Conservation (phyloP, 2,329 filamentous ascomycete species). For the Cytospora mali region DNA sequence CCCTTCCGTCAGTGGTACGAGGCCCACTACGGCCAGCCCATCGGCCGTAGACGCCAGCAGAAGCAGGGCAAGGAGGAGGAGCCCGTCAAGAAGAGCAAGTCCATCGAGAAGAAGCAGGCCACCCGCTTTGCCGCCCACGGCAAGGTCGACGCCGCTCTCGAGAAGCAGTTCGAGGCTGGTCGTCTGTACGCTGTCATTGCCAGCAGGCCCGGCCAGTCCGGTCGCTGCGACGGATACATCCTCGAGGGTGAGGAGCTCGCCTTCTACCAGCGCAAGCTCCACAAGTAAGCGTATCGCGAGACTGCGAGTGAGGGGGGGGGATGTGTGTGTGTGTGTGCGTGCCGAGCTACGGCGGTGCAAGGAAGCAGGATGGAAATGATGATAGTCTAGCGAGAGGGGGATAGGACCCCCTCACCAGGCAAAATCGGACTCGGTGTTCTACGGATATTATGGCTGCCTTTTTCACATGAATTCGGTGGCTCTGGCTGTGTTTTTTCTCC, state of each 20-base stretch:
- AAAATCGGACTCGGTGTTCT: slow-evolving; percentile 30
- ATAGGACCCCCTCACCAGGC: slow-evolving; percentile 21
- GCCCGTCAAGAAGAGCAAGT: slow-evolving; percentile 90
- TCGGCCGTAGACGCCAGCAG: slow-evolving; percentile 90
- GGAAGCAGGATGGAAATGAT: slow-evolving; percentile 10
- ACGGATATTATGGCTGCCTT: slow-evolving; percentile 29
- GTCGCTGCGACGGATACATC: slow-evolving; percentile 95
- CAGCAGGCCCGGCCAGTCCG: slow-evolving; percentile 94
- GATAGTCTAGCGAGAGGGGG: slow-evolving; percentile 19
- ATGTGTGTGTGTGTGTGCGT: slow-evolving; percentile 15
- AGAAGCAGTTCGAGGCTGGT: slow-evolving; percentile 99
- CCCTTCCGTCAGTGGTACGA: slow-evolving; percentile 99
- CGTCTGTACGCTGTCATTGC: slow-evolving; percentile 93
- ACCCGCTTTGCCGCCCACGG: slow-evolving; percentile 78
- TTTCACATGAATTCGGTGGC: slow-evolving; percentile 24
- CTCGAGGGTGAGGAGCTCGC: slow-evolving; percentile 99
- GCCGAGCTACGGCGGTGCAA: background rate
- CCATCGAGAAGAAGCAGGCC: slow-evolving; percentile 95
- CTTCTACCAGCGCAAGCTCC: slow-evolving; percentile 99
- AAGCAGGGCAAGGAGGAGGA: slow-evolving; percentile 68
- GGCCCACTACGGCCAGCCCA: slow-evolving; percentile 92
- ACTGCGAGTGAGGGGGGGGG: too few relatives aligned
- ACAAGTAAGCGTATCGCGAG: too few relatives aligned
- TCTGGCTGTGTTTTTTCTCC: slow-evolving; percentile 17
- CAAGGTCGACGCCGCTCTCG: slow-evolving; percentile 90